A percentile compares a stretch with the other conserved stretches of the same genome.
Evolutionary conservation across 2,329 filamentous ascomycete genomes (phyloP).

Genomic region (Aspergillus bombycis): DNA sequence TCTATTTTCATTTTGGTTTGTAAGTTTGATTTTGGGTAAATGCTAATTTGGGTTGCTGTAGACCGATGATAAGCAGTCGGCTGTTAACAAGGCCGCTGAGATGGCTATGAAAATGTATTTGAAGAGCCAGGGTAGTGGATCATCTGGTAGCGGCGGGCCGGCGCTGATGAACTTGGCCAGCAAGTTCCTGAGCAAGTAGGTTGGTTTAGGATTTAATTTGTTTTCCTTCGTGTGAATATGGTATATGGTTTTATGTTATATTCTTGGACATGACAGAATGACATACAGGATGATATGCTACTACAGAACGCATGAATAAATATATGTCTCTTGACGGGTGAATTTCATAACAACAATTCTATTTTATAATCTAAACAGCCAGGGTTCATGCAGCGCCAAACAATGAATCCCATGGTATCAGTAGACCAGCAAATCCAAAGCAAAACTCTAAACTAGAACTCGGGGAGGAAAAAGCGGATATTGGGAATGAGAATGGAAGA

Average conservation of each 20-base stretch:
- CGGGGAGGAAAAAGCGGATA: conserved; percentile 22
- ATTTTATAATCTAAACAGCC: conserved; percentile 7
- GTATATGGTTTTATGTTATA: neutral
- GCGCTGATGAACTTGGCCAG: conserved; percentile 62
- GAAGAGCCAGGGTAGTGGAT: conserved; percentile 68
- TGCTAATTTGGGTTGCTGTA: conserved; percentile 22
- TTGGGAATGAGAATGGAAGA: conserved; percentile 18
- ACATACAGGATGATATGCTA: neutral
- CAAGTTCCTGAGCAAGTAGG: conserved; percentile 56
- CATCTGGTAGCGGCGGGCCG: conserved; percentile 49
- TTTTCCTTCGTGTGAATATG: conserved; percentile 1
- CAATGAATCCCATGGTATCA: conserved; percentile 4
- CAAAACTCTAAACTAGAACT: conserved; percentile 12
- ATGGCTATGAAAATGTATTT: conserved; percentile 90
- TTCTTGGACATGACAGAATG: neutral
- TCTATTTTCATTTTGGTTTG: conserved; percentile 1
- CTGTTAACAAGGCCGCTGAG: conserved; percentile 77
- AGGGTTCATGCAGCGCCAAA: conserved; percentile 8
- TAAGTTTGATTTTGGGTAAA: conserved; percentile 2
- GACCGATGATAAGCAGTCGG: conserved; percentile 76
- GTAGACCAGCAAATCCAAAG: conserved; percentile 3
- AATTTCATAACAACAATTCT: neutral
- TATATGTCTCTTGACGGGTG: too few relatives aligned
- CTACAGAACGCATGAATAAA: neutral
- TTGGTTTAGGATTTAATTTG: neutral